Evolutionary conservation across 225 moss, liverwort and hornwort genomes (phyloP), one percentile per base, ranked within the genome.

Genomic region (Pleurozium schreberi): DNA sequence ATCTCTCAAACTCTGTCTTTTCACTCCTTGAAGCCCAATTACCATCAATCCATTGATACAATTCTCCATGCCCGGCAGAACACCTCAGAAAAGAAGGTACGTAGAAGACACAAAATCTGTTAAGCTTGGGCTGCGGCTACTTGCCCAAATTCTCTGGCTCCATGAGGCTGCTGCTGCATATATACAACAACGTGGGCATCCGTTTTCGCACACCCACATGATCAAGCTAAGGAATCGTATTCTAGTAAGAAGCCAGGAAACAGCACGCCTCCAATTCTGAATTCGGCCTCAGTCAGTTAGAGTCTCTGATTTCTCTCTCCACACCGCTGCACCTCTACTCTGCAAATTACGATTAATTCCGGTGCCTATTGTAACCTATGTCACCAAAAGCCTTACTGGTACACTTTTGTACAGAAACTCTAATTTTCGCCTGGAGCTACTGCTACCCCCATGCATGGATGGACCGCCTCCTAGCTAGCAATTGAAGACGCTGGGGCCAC

Each of bases 121-220:
- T 58, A 49, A 91, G 80, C 66, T 66, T 77, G 89, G 89, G 83
- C 88, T 80, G 90, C 58, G 62, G 47, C 79, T 80, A 62, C 87
- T 87, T 33, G 88, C 84, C 89, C 93, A 89, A 81, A 88, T 84
- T 92, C 86, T 87, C 90, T 85, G 88, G 91, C 89, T 92, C 83
- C 88, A 89, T 88, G 91, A 89, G 85, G 92, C 84, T 81, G 60
- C 84, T 81, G 60, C 85, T 61, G 64, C 65, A 34, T 92, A 90
- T 93, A 31, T 92, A 93, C 92, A 93, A 89, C 40, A 87, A 76
- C 36, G 82, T 33, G 18, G 82, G 77, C 34, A 80, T 82, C 57
- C 79, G 59, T 77, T 85, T 83, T 75, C 30, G 75, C 87, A 91
- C 82, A 78, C 87, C 91, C 85, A 45, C 85, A 45, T 66, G 59